A percentile compares a stretch with the other conserved stretches of the same genome.
These are phyloP conservation scores for Sporothrix dimorphospora DNA, from an alignment of 2,329 filamentous ascomycete genomes.

Conservation along the genomic window DNA sequence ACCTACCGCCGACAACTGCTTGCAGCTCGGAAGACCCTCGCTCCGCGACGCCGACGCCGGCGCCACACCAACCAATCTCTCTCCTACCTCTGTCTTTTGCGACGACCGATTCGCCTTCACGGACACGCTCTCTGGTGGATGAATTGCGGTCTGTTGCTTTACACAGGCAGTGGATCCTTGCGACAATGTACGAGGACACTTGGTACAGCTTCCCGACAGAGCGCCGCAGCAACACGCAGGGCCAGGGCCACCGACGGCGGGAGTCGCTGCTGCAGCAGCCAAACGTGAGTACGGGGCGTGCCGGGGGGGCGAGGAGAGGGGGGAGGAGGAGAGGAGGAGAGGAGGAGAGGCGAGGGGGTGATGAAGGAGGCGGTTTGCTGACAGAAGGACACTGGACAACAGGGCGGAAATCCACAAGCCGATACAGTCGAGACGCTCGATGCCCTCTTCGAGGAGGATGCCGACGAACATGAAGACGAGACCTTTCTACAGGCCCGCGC, in stretches of 20 bases:
- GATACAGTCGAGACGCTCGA: slow-evolving; percentile 60
- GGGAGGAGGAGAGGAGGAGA: not conserved
- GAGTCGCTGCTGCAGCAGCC: slow-evolving; percentile 71
- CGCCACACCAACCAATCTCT: not conserved
- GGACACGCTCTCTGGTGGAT: not conserved
- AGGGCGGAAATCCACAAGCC: slow-evolving; percentile 58
- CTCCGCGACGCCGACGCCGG: not conserved
- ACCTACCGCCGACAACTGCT: not conserved
- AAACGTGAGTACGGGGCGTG: slow-evolving; percentile 51
- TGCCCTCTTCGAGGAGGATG: slow-evolving; percentile 61
- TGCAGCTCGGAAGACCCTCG: not conserved
- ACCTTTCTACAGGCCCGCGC: slow-evolving; percentile 53
- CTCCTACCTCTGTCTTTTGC: not conserved
- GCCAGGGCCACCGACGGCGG: slow-evolving; percentile 63
- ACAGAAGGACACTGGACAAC: slow-evolving; percentile 27
- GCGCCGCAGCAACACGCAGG: slow-evolving; percentile 47
- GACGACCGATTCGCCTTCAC: not conserved
- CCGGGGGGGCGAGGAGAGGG: too few species aligned
- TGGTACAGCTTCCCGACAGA: slow-evolving; percentile 80
- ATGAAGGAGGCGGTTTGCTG: not conserved
- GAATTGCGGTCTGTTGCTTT: slow-evolving; percentile 4
- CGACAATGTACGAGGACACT: slow-evolving; percentile 75
- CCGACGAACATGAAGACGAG: slow-evolving; percentile 48
- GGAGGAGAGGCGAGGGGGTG: not conserved
- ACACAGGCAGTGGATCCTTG: slow-evolving; percentile 4